Evolutionary conservation across 768 basidiomycete species (phyloP).

Genomic region (Boletus vermiculosoides): DNA sequence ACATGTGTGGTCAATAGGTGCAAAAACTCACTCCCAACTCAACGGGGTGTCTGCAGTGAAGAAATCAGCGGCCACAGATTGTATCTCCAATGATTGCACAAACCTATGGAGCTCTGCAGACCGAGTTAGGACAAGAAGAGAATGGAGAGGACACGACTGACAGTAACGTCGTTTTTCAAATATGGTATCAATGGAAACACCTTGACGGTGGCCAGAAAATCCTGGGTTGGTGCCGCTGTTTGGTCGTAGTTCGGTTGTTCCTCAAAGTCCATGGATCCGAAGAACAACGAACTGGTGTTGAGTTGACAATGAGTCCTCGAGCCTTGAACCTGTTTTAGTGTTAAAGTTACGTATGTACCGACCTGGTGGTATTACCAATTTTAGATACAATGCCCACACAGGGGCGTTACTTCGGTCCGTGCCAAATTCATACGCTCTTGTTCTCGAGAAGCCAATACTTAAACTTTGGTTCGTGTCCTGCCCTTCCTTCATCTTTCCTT

Average conservation of each 20-base stretch:
- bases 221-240: slow-evolving; percentile 53
- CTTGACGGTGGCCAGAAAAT: slow-evolving; percentile 57
- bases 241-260: slow-evolving; percentile 28
- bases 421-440: slow-evolving; percentile 36
- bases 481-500: slow-evolving; percentile 31
- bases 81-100: neutral
- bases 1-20: neutral
- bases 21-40: slow-evolving; percentile 70
- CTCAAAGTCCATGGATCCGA: slow-evolving; percentile 36
- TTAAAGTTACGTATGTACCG: neutral
- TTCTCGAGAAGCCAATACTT: slow-evolving; percentile 31
- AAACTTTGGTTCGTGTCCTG: slow-evolving; percentile 18
- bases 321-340: neutral
- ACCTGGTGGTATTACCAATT: slow-evolving; percentile 10
- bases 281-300: slow-evolving; percentile 4
- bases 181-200: slow-evolving; percentile 82
- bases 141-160: slow-evolving; percentile 38
- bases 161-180: slow-evolving; percentile 66
- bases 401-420: slow-evolving; percentile 4
- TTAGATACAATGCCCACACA: slow-evolving; percentile 24
- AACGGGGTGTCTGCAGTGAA: slow-evolving; percentile 57
- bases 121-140: slow-evolving; percentile 9
- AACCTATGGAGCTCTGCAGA: slow-evolving; percentile 29
- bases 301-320: neutral
- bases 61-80: neutral